Base-by-base conservation (phyloP, 768 basidiomycete genomes). In the Strobilomyces confusus region DNA sequence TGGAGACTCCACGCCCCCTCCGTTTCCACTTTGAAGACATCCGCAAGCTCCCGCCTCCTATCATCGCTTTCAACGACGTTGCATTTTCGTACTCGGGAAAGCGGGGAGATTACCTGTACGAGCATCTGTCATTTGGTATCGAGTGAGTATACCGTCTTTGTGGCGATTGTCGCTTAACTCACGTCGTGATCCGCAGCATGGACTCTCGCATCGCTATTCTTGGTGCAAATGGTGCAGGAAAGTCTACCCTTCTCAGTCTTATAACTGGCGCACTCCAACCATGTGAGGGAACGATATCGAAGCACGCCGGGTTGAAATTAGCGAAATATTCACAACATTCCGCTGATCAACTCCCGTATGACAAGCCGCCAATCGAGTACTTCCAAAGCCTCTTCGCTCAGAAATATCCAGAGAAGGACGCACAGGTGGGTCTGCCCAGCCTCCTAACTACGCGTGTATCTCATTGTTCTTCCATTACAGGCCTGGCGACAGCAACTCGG, bases 261-360 rank as follows among this genome's bases (percentile, higher is more conserved):
- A 90, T 99, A 74, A 98, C 89, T 20, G 79, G 89, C 52, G 78
- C 67, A 11, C 79, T 95, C 36, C 86, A 88, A 52, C 93, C 95
- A 1, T 74, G 73, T 58, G 81, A 88, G 69, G 97, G 97, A 47
- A 92, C 91, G 36, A 69, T 99, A 61, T 89, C 89, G 46, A 92
- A 92, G 64, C 97, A 99, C 70, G 77, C 87, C 40, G 79, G 78
- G 19, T 81, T 99, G 62, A 99, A 99, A 72, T 83, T 99, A 54
- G 91, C 94, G 60, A 99, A 98, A 73, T 99, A 99, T 79, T 93
- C 90, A 6, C 97, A 99, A 75, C 97, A 99, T 77, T 92, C 89
- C 49, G 95, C 97, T 26, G 97, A 99, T 72, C 97, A 99, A 71
- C 83, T 99, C 11, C 97, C 97, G 23, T 99, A 97, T 72, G 86